Evolutionary conservation across 208 protist species (phyloP).

Genomic region (Blastocrithidia nonstop): DNA sequence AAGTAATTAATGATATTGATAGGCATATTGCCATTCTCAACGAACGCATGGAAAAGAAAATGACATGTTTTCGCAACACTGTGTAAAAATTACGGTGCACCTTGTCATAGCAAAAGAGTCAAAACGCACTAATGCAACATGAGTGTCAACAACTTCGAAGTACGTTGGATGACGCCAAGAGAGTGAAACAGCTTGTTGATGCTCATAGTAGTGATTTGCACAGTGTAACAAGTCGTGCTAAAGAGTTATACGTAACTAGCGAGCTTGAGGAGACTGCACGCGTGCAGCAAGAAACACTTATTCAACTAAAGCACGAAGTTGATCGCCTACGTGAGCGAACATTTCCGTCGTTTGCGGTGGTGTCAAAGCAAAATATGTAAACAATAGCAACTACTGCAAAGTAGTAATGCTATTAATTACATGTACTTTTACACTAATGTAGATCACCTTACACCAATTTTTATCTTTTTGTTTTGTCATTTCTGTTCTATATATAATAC

Average conservation of each 20-base stretch:
- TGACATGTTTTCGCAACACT: slow-evolving; percentile 48
- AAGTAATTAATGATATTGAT: slow-evolving; percentile 46
- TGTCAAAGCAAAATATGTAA: slow-evolving; percentile 57
- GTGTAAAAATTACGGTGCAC: slow-evolving; percentile 33
- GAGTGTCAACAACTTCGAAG: slow-evolving; percentile 22
- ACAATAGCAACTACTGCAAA: background rate
- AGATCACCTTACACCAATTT: background rate
- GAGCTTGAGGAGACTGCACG: slow-evolving; percentile 76
- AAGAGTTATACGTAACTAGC: slow-evolving; percentile 54
- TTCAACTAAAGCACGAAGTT: slow-evolving; percentile 69
- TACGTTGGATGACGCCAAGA: slow-evolving; percentile 29
- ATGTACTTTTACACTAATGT: background rate
- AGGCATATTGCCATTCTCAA: slow-evolving; percentile 57
- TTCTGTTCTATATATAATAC: background rate
- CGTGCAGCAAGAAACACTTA: slow-evolving; percentile 75
- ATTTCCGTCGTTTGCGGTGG: slow-evolving; percentile 85
- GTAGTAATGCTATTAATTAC: slow-evolving; percentile 2
- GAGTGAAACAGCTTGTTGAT: slow-evolving; percentile 48
- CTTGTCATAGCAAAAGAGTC: slow-evolving; percentile 53
- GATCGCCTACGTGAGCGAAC: slow-evolving; percentile 74
- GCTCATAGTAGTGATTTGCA: slow-evolving; percentile 38
- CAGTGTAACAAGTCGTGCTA: slow-evolving; percentile 38
- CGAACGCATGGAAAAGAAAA: slow-evolving; percentile 48
- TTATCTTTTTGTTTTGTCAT: background rate
- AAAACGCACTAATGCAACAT: slow-evolving; percentile 42